Conservation (phyloP, 1,284 basidiomycete genomes). For the Apiotrichum sp. region DNA sequence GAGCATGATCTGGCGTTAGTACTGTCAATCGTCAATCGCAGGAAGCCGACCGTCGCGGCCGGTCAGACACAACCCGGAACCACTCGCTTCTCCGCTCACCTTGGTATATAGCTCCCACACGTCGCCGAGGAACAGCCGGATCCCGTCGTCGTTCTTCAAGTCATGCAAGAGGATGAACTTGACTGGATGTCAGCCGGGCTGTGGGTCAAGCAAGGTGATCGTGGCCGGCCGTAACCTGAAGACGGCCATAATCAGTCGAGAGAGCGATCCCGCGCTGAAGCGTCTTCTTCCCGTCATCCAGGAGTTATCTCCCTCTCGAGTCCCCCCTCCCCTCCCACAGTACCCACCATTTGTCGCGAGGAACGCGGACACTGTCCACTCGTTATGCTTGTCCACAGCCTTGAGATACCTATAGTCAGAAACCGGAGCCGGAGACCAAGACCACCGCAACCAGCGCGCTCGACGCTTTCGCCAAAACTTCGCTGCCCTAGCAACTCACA, state of each 20-base stretch:
- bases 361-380: constrained; percentile 93
- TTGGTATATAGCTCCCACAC: constrained; percentile 94
- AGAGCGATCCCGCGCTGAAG: too few species aligned
- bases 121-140: constrained; percentile 79
- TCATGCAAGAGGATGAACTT: constrained; percentile 90
- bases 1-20: constrained; percentile 66
- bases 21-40: too few species aligned
- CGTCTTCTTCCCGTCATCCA: too few species aligned
- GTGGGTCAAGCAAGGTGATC: too few species aligned
- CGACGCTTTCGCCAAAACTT: too few species aligned
- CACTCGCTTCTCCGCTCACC: constrained; percentile 57
- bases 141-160: constrained; percentile 90
- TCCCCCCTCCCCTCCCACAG: too few species aligned
- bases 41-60: not conserved
- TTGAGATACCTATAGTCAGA: constrained; percentile 71
- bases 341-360: constrained; percentile 84
- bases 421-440: too few species aligned
- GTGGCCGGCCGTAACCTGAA: too few species aligned
- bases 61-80: not conserved
- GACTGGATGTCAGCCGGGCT: constrained; percentile 19
- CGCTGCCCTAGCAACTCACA: constrained; percentile 63
- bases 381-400: constrained; percentile 89
- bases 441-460: too few species aligned
- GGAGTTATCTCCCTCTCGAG: too few species aligned
- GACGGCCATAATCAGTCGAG: too few species aligned